phyloP scores from a whole-genome alignment of 495 filamentous ascomycete species.

The Aspergillus homomorphus region DNA sequence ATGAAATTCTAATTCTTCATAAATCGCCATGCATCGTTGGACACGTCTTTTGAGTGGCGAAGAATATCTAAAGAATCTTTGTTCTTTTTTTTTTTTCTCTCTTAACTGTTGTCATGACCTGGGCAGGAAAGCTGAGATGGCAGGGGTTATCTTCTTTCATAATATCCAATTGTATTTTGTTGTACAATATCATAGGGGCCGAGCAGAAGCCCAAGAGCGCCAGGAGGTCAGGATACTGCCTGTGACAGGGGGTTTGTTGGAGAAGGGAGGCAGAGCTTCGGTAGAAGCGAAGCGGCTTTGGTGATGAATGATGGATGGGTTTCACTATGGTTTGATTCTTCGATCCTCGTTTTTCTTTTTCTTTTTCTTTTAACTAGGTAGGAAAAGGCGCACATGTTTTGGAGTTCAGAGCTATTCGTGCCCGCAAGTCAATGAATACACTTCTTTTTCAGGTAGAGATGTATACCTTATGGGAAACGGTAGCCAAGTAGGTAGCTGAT shows the following conservation, averaged over 20 bases:
- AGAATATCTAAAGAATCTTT: neutral
- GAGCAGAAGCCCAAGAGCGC: neutral
- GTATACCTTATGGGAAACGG: neutral
- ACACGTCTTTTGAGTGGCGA: neutral
- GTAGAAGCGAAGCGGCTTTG: neutral
- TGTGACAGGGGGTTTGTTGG: neutral
- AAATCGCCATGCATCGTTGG: neutral
- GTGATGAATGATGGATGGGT: conserved; percentile 12
- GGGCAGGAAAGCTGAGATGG: conserved; percentile 1
- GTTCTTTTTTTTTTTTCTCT: neutral
- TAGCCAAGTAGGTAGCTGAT: too few species aligned
- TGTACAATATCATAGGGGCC: conserved; percentile 25
- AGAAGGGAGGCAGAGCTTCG: neutral
- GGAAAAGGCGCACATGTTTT: conserved; percentile 27
- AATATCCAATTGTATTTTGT: conserved; percentile 25
- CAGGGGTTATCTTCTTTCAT: conserved; percentile 10
- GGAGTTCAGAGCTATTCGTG: conserved; percentile 19
- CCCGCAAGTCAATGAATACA: conserved; percentile 3
- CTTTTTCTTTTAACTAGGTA: conserved; percentile 8
- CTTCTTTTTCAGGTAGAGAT: conserved; percentile 5
- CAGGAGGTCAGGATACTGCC: neutral
- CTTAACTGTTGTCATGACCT: neutral
- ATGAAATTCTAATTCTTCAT: conserved; percentile 4
- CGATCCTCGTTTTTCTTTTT: conserved; percentile 12
- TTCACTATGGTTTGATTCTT: conserved; percentile 16